Conservation (phyloP, 371 early-diverging fungal genomes). For the Mucor plumbeus region DNA sequence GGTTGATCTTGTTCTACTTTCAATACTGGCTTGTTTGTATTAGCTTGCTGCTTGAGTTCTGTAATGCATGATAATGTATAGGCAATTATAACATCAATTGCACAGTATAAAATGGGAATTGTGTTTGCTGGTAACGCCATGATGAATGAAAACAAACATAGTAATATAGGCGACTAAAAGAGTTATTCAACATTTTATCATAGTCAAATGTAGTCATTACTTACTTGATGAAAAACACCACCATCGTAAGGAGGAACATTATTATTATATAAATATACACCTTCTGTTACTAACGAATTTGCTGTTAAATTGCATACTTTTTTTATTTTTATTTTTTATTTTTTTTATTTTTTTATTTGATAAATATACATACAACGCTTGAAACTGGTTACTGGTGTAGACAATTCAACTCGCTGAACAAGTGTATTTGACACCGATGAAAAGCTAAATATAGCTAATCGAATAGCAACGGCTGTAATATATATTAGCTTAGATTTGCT, state of each 20-base stretch:
- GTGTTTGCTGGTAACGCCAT: constrained; percentile 52
- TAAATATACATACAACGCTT: constrained; percentile 66
- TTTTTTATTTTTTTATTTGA: not conserved
- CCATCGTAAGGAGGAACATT: constrained; percentile 90
- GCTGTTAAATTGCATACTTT: not conserved
- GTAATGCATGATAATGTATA: constrained; percentile 59
- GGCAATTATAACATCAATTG: constrained; percentile 69
- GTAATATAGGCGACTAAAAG: constrained; percentile 75
- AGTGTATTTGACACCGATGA: constrained; percentile 52
- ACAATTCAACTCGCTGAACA: constrained; percentile 70
- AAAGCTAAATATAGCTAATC: constrained; percentile 54
- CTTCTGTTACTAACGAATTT: constrained; percentile 78
- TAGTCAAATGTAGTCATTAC: not conserved
- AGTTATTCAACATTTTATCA: not conserved
- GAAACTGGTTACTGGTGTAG: constrained; percentile 87
- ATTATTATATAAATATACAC: constrained; percentile 77
- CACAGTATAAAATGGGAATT: constrained; percentile 64
- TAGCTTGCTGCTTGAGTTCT: constrained; percentile 43
- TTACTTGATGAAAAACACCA: constrained; percentile 85
- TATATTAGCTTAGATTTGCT: constrained; percentile 23
- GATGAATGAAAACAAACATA: constrained; percentile 71
- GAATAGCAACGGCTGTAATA: constrained; percentile 39
- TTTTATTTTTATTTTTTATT: too few species aligned
- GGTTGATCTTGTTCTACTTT: constrained; percentile 30
- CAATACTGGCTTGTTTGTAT: constrained; percentile 19